Evolutionary conservation across 768 basidiomycete species (phyloP), one percentile per base, ranked within the genome.

Genomic region (Pleurotus tuber-regium): DNA sequence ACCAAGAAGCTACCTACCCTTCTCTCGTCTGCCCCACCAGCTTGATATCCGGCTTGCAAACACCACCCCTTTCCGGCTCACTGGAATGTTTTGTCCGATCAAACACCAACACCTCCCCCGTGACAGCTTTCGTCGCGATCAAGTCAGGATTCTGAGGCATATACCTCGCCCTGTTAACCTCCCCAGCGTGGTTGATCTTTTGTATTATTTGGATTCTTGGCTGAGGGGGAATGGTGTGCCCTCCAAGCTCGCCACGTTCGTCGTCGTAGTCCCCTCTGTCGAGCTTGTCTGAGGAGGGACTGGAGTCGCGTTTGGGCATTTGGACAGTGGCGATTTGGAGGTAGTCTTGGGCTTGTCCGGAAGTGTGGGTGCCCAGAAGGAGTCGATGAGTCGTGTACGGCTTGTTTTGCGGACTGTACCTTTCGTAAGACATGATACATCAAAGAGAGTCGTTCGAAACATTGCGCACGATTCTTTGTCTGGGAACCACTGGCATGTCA

Each of bases 71-170:
- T 64, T 91, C 89, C 2, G 96, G 94, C 61, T 96, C 91, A 59
- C 87, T 95, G 47, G 93, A 82, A 67, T 98, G 96, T 69, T 97
- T 98, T 29, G 97, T 98, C 53, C 97, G 75, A 70, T 99, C 97
- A 69, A 98, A 99, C n/a, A 99, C 72, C 52, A 88, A 73, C 2
- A 98, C 92, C 56, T 97, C 92, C 11, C 96, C 97, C 4, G 82
- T 84, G 6, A 93, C 81, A 18, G 94, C 78, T 68, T 98, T 98
- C 9, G 96, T 98, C 11, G 97, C 97, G 58, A 99, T 89, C 58
- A 99, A 69, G 70, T 98, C 92, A 1, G 94, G 91, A 63, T 98
- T 99, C 69, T 98, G 96, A 4, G 97, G 97, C 95, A 98, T 98
- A 68, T 98, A 99, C 47, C 97, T 84, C 54, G 97, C 97, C 38